Percentiles rank a stretch among this genome's conserved stretches.
Evolutionary conservation across 495 filamentous ascomycete genomes (phyloP).

Genomic region (Sordaria brevicollis): DNA sequence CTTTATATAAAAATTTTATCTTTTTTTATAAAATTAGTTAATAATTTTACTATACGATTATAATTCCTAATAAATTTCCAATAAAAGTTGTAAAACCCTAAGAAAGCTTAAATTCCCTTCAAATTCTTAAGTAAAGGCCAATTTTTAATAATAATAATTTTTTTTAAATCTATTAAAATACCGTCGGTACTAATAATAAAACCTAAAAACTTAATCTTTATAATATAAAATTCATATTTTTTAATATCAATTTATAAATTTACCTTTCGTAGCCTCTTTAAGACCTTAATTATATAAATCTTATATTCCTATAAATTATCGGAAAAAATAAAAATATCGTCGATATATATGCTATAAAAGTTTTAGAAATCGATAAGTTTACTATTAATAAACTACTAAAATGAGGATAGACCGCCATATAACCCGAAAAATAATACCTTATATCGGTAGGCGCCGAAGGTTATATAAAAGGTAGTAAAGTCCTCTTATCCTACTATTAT

Average conservation of each 20-base stretch:
- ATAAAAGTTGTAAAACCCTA: constrained; percentile 4
- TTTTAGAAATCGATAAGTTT: constrained; percentile 13
- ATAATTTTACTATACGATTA: not conserved
- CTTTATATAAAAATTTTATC: not conserved
- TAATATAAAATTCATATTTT: constrained; percentile 19
- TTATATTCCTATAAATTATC: not conserved
- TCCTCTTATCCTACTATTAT: constrained; percentile 20
- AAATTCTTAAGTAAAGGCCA: not conserved
- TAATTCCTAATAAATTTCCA: constrained; percentile 2
- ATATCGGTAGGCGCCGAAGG: constrained; percentile 22
- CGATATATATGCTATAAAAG: not conserved
- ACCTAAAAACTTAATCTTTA: constrained; percentile 12
- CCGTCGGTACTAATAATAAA: constrained; percentile 12
- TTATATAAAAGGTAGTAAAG: constrained; percentile 20
- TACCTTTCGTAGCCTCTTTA: constrained; percentile 4
- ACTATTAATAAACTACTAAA: constrained; percentile 23
- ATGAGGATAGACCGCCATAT: constrained; percentile 14
- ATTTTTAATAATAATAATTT: not conserved
- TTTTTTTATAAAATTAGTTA: constrained; percentile 1
- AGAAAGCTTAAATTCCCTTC: constrained; percentile 1
- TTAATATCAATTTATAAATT: constrained; percentile 15
- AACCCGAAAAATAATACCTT: constrained; percentile 25
- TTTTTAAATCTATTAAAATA: not conserved
- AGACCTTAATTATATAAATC: constrained; percentile 2
- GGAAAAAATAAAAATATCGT: not conserved